Evolutionary conservation across 257 asterid species (phyloP), one percentile per base, ranked within the genome.

Genomic region (Parsonsia alboflavescens): DNA sequence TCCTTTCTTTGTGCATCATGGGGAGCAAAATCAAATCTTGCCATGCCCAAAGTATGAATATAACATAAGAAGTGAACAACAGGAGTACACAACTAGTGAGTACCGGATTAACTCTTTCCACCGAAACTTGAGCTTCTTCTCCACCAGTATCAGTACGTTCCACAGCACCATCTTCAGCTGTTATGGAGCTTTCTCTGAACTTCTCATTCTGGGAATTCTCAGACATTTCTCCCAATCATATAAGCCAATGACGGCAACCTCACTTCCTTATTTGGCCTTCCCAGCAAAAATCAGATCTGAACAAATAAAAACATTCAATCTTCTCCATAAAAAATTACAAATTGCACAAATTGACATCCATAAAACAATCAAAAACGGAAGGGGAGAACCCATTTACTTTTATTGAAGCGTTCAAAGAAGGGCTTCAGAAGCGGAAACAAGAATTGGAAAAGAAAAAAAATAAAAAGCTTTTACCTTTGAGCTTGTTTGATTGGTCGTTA

Each of bases 201-300:
- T 75, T 61, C 19, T 70, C 76, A 17, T 71, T 58, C 45, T 63
- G 85, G 49, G 80, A 75, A 74, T 77, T 81, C 76, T 87, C 88
- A n/a, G 85, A 82, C 97, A 91, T 91, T 78, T 85, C 81, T 49
- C 80, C 78, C 86, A 81, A 84, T 82, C 88, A 84, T 68, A 76
- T 63, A 73, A 73, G 53, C 73, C 71, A 63, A 59, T 22, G 75
- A 68, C 77, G 77, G 76, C 71, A 63, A 53, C 72, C 75, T 71
- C 63, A 59, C 74, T 76, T 21, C 44, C 65, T 16, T 30, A 58
- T 45, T n/a, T 15, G 33, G 44, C 70, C 53, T 12, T 24, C 15
- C 46, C 49, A 50, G 21, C 63, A 70, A 50, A 46, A 72, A 58
- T 44, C 86, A 82, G 92, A 91, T 91, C 93, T 84, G 84, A 36